A percentile compares a stretch with the other conserved stretches of the same genome.
phyloP scores from a whole-genome alignment of 192 early-diverging fungal genomes.

The Geosiphon pyriformis region DNA sequence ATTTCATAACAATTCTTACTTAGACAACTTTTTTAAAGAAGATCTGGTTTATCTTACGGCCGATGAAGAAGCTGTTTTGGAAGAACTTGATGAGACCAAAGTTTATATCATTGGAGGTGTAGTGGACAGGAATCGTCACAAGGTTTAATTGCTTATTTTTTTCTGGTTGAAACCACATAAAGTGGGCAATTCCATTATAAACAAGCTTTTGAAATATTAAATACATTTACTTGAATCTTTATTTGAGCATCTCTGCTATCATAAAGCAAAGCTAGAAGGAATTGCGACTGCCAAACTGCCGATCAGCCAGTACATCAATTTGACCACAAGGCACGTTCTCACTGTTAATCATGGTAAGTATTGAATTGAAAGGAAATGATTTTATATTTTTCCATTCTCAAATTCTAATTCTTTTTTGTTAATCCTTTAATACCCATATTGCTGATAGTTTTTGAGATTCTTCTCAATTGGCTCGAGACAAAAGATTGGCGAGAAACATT shows the following conservation, averaged over 20 bases:
- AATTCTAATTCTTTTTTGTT: background rate
- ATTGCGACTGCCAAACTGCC: slow-evolving; percentile 77
- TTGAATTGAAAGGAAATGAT: too few relatives aligned
- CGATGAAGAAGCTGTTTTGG: slow-evolving; percentile 70
- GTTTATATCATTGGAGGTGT: slow-evolving; percentile 91
- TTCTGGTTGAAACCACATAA: background rate
- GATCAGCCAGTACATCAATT: slow-evolving; percentile 76
- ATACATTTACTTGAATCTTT: too few relatives aligned
- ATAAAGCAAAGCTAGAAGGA: slow-evolving; percentile 70
- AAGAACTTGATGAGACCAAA: slow-evolving; percentile 63
- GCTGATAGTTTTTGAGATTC: slow-evolving; percentile 78
- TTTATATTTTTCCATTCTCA: background rate
- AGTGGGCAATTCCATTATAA: too few relatives aligned
- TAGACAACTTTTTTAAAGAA: slow-evolving; percentile 43
- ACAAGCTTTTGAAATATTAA: too few relatives aligned
- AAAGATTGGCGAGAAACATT: slow-evolving; percentile 85
- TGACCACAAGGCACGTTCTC: slow-evolving; percentile 77
- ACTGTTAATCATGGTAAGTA: slow-evolving; percentile 85
- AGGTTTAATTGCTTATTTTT: slow-evolving; percentile 31
- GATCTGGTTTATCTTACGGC: slow-evolving; percentile 85
- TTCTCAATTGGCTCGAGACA: slow-evolving; percentile 69
- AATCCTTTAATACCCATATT: background rate
- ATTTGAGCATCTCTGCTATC: slow-evolving; percentile 58
- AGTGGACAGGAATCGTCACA: slow-evolving; percentile 91
- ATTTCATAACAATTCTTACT: slow-evolving; percentile 23